Evolutionary conservation across 257 asterid species (phyloP), one percentile per base, ranked within the genome.

Genomic region (Echites panduratus): DNA sequence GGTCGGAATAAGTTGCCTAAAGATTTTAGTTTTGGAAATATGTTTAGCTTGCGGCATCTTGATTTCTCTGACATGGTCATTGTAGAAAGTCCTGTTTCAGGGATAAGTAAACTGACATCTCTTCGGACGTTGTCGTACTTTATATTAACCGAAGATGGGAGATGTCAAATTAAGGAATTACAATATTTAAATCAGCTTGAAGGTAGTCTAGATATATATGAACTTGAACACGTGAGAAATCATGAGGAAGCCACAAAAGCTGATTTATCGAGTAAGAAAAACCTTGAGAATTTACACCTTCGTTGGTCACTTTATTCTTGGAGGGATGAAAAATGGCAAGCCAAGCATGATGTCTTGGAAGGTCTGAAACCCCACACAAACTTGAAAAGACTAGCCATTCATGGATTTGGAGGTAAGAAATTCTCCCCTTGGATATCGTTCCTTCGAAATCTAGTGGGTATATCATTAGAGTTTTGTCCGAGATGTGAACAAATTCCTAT

Each of bases 41-140:
- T 81, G 66, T 56, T 75, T 19, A 78, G 52, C n/a, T 53, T 81
- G 74, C 78, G 76, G 45, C 71, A 75, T 75, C 13, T 67, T 24
- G 66, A 48, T 63, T 54, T 75, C 64, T 12, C 2, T 2, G 3
- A n/a, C n/a, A n/a, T n/a, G n/a, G n/a, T n/a, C n/a, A n/a, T n/a
- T n/a, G n/a, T n/a, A 70, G 24, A 24, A 32, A 0, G 38, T 54
- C n/a, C 17, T 38, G 35, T 17, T 9, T 24, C 41, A 16, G 44
- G 14, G 17, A 52, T 70, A 62, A 53, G 47, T 32, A 56, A 1
- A n/a, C 14, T 5, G 2, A 26, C 27, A 0, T 16, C 26, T 14
- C 43, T 14, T 26, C 12, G 29, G 7, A 71, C 41, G 0, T 49
- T 81, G 40, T 69, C 81, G 2, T 53, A 40, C 57, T 80, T 80